phyloP scores from a whole-genome alignment of 192 early-diverging fungal genomes.

The Rhizophagus sp. region DNA sequence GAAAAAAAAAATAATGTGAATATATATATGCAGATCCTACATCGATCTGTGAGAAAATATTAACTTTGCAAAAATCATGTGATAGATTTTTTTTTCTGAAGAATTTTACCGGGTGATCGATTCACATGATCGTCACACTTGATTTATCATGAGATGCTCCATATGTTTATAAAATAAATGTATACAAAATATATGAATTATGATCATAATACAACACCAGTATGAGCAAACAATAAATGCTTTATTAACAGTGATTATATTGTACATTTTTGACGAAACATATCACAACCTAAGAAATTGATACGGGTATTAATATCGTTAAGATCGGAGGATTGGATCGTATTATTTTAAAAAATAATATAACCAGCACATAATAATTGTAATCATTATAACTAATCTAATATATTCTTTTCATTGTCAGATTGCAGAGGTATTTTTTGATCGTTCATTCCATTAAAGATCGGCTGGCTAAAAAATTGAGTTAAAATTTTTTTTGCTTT shows the following conservation, averaged over 20 bases:
- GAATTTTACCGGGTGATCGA: too few relatives aligned
- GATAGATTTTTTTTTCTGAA: too few relatives aligned
- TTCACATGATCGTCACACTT: too few relatives aligned
- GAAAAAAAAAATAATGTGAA: too few relatives aligned
- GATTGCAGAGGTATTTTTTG: not conserved
- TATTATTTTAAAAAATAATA: not conserved
- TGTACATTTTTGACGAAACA: constrained; percentile 2
- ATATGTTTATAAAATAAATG: too few relatives aligned
- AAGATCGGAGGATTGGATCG: too few relatives aligned
- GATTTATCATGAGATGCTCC: too few relatives aligned
- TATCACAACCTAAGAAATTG: not conserved
- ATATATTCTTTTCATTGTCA: not conserved
- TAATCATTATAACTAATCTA: constrained; percentile 3
- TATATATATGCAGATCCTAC: too few relatives aligned
- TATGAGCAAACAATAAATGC: not conserved
- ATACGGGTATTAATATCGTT: too few relatives aligned
- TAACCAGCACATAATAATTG: constrained; percentile 3
- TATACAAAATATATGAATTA: too few relatives aligned
- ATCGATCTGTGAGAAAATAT: too few relatives aligned
- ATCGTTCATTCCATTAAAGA: not conserved
- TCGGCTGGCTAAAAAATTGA: constrained; percentile 10
- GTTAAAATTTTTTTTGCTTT: not conserved
- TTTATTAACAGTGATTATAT: constrained; percentile 9
- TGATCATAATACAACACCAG: not conserved
- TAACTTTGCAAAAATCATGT: too few relatives aligned